These are phyloP conservation scores for Entonaema liquescens DNA, from an alignment of 495 filamentous ascomycete genomes.

Conservation along the genomic window DNA sequence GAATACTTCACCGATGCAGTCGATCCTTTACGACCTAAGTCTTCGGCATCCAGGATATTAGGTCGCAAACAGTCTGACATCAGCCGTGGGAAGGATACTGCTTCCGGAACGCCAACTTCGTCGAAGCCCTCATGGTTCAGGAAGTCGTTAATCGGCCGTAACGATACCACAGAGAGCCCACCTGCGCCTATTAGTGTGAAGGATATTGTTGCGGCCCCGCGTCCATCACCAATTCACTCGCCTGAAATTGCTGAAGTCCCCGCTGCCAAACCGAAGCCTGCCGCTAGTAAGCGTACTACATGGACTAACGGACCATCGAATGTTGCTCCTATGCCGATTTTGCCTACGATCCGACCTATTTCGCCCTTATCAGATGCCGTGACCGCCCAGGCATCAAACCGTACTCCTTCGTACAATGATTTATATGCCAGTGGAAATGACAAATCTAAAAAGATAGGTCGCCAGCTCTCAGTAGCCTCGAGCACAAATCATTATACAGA, in stretches of 20 bases:
- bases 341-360: slow-evolving; percentile 94
- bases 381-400: slow-evolving; percentile 79
- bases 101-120: slow-evolving; percentile 70
- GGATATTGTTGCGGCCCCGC: slow-evolving; percentile 49
- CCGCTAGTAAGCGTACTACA: slow-evolving; percentile 78
- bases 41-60: slow-evolving; percentile 82
- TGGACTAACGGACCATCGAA: slow-evolving; percentile 84
- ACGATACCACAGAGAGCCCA: slow-evolving; percentile 56
- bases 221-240: slow-evolving; percentile 67
- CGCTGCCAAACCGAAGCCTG: slow-evolving; percentile 65
- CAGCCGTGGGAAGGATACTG: slow-evolving; percentile 70
- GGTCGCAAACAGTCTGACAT: slow-evolving; percentile 89
- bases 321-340: slow-evolving; percentile 94
- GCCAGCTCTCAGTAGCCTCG: slow-evolving; percentile 96
- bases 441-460: slow-evolving; percentile 91
- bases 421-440: slow-evolving; percentile 54
- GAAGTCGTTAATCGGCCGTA: slow-evolving; percentile 81
- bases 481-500: slow-evolving; percentile 88
- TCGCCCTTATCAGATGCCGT: slow-evolving; percentile 92
- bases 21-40: slow-evolving; percentile 92
- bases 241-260: slow-evolving; percentile 60
- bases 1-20: slow-evolving; percentile 97
- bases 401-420: slow-evolving; percentile 59
- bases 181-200: slow-evolving; percentile 35
- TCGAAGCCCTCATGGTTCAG: slow-evolving; percentile 96